These are phyloP conservation scores for Pelargonium exstipulatum DNA, from an alignment of 441 rosid genomes.

Conservation along the genomic window DNA sequence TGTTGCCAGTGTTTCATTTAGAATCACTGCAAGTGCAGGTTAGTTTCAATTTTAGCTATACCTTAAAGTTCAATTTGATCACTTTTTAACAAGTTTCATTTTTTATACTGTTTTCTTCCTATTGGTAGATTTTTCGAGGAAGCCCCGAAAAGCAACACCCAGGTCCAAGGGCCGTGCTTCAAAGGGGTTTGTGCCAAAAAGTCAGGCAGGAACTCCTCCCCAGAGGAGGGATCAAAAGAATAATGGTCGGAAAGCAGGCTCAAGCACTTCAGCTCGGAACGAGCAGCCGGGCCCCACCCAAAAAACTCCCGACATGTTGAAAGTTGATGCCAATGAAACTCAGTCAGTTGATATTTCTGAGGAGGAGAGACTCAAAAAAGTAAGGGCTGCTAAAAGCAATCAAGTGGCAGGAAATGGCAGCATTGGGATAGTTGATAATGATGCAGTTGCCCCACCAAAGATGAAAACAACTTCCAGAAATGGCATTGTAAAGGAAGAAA, in stretches of 20 bases:
- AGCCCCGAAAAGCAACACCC: constrained; percentile 43
- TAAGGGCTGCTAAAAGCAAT: constrained; percentile 14
- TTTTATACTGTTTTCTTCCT: constrained; percentile 12
- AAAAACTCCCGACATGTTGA: constrained; percentile 24
- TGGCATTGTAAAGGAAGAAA: constrained; percentile 23
- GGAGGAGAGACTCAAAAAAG: constrained; percentile 27
- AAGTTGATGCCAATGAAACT: constrained; percentile 32
- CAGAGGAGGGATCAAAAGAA: constrained; percentile 43
- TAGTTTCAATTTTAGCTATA: constrained; percentile 19
- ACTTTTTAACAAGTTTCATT: constrained; percentile 11
- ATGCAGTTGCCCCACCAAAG: constrained; percentile 12
- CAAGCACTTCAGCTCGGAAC: constrained; percentile 26
- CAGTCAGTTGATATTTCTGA: constrained; percentile 26
- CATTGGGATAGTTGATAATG: constrained; percentile 25
- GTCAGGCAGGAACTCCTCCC: constrained; percentile 37
- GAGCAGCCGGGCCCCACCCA: constrained; percentile 25
- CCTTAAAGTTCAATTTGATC: neutral
- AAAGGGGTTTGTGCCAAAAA: constrained; percentile 43
- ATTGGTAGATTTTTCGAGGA: constrained; percentile 67
- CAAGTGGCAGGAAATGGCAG: constrained; percentile 32
- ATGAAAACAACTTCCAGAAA: constrained; percentile 22
- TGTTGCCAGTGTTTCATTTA: constrained; percentile 34
- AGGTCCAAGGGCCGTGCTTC: constrained; percentile 44
- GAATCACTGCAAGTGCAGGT: constrained; percentile 62
- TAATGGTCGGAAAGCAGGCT: constrained; percentile 37